Base-by-base conservation (phyloP, 495 filamentous ascomycete genomes). In the Emericellopsis terricola region DNA sequence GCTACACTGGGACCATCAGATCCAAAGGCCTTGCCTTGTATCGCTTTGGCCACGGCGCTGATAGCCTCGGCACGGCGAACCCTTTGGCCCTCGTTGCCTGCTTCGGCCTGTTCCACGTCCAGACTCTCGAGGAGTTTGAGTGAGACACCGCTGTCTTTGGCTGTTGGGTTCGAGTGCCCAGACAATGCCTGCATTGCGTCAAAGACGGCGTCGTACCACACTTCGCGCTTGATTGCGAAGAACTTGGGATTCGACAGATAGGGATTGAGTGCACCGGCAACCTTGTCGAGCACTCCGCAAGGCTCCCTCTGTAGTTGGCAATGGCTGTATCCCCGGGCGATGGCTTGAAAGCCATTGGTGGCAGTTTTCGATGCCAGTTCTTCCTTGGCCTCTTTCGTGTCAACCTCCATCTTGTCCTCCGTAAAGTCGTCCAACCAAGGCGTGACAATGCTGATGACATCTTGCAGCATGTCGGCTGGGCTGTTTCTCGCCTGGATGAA, bases 391-490 rank as follows among this genome's bases (percentile, higher is more conserved):
- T 33, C 31, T 13, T 33, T 21, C 3, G 33, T 26, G 37, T 58
- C 48, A 2, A 57, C 50, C 19, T 86, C 80, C 81, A 86, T 89
- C 24, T 58, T 64, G 37, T 71, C 66, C 24, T 66, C 59, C 6
- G 62, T 46, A 2, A 57, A 37, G 21, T 78, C 63, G 34, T 71
- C 65, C 26, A 86, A 43, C 28, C 73, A 59, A 8, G 57, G 53
- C 16, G 51, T 51, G 8, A 81, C 70, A 30, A 92, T 69, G 15
- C 60, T 59, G 8, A 65, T 55, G n/a, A 77, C 74, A 33, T 79
- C 71, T 0, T 59, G 54, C 44, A 76, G 75, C 51, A 93, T 58
- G 43, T 84, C 67, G 15, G 79, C 45, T 46, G 78, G 71, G 4
- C 49, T 27, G 14, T 60, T 60, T 38, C 76, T 66, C 24, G 63